Evolutionary conservation across 2,329 filamentous ascomycete genomes (phyloP).

Genomic region (Ophiostoma perfectum): DNA sequence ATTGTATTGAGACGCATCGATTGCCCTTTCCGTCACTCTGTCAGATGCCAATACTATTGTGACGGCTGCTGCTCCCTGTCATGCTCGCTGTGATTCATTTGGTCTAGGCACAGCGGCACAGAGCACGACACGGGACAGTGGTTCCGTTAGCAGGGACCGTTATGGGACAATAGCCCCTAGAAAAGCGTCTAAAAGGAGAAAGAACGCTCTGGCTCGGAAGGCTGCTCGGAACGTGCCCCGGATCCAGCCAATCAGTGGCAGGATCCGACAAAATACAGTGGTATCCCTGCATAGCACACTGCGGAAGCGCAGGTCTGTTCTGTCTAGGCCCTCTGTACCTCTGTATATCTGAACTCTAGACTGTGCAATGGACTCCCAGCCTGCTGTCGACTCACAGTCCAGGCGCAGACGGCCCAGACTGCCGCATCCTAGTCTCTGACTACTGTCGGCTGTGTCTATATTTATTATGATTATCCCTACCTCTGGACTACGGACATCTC

Average conservation of each 20-base stretch:
- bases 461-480: too few relatives aligned
- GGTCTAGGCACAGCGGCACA: background rate
- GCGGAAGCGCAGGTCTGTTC: background rate
- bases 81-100: background rate
- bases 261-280: background rate
- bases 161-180: background rate
- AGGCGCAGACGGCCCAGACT: background rate
- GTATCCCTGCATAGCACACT: conserved; percentile 6
- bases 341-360: background rate
- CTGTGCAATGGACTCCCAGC: background rate
- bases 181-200: background rate
- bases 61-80: conserved; percentile 1
- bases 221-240: background rate
- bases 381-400: background rate
- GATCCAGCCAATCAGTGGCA: background rate
- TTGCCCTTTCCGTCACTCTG: background rate
- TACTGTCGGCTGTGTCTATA: too few relatives aligned
- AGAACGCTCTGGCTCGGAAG: too few relatives aligned
- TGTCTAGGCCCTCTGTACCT: background rate
- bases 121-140: background rate
- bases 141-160: background rate
- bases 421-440: too few relatives aligned
- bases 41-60: background rate
- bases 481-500: conserved; percentile 2
- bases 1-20: background rate